phyloP scores from a whole-genome alignment of 176 grass and related monocot species.

The Luzula sylvatica region DNA sequence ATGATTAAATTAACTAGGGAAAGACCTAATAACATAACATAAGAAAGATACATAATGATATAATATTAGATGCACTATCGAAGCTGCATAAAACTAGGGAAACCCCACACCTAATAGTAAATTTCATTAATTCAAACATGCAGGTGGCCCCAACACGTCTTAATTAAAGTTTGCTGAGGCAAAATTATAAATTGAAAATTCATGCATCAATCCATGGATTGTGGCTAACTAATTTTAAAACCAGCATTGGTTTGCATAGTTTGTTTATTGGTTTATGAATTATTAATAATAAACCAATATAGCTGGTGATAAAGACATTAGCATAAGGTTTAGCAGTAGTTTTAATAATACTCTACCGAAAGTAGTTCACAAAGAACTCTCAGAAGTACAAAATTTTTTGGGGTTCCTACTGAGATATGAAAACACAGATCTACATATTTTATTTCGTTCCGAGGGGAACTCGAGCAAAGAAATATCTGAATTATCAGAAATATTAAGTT shows the following conservation, averaged over 20 bases:
- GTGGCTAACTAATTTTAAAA: too few species aligned
- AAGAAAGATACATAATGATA: background rate
- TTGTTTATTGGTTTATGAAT: background rate
- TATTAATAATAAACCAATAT: background rate
- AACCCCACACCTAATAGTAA: background rate
- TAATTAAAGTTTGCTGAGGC: background rate
- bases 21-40: background rate
- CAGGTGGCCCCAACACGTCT: background rate
- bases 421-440: too few species aligned
- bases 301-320: background rate
- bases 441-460: too few species aligned
- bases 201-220: too few species aligned
- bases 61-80: slow-evolving; percentile 5
- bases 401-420: too few species aligned
- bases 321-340: background rate
- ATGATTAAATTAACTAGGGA: slow-evolving; percentile 5
- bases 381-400: too few species aligned
- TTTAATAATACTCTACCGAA: too few species aligned
- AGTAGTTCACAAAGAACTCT: too few species aligned
- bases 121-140: background rate
- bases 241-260: too few species aligned
- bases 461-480: too few species aligned
- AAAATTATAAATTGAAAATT: too few species aligned
- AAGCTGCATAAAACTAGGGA: background rate
- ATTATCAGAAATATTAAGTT: too few species aligned